phyloP scores from a whole-genome alignment of 2,329 filamentous ascomycete genomes.

The Aspergillus tubingensis region DNA sequence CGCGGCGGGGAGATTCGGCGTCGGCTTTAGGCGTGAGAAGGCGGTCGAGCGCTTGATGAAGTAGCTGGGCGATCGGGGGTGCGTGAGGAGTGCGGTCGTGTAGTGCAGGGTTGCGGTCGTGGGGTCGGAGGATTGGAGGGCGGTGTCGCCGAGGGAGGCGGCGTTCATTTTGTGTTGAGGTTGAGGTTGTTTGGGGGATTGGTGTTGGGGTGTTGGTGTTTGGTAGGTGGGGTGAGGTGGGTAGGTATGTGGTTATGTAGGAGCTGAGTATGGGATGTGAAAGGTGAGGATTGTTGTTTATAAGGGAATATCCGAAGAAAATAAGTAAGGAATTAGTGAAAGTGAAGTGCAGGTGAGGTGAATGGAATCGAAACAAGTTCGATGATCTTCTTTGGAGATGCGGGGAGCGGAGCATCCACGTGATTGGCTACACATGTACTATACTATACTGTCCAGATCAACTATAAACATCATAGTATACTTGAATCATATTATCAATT shows the following conservation, averaged over 20 bases:
- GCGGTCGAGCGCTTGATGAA: constrained; percentile 80
- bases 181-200: too few relatives aligned
- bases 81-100: constrained; percentile 63
- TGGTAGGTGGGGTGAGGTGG: not conserved
- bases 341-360: not conserved
- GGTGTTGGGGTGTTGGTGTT: not conserved
- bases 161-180: constrained; percentile 48
- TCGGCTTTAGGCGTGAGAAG: constrained; percentile 63
- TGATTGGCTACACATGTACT: not conserved
- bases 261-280: not conserved
- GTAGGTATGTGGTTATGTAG: too few relatives aligned
- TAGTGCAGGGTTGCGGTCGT: constrained; percentile 67
- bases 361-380: not conserved
- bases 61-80: constrained; percentile 71
- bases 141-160: constrained; percentile 59
- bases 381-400: not conserved
- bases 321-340: not conserved
- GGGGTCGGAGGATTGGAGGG: constrained; percentile 66
- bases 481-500: not conserved
- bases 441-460: too few relatives aligned
- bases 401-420: not conserved
- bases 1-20: constrained; percentile 50
- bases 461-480: too few relatives aligned
- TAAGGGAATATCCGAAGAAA: not conserved
- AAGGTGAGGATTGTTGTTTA: not conserved